These are phyloP conservation scores for Melastoma malabathricum DNA, from an alignment of 345 rosid genomes.

Conservation along the genomic window DNA sequence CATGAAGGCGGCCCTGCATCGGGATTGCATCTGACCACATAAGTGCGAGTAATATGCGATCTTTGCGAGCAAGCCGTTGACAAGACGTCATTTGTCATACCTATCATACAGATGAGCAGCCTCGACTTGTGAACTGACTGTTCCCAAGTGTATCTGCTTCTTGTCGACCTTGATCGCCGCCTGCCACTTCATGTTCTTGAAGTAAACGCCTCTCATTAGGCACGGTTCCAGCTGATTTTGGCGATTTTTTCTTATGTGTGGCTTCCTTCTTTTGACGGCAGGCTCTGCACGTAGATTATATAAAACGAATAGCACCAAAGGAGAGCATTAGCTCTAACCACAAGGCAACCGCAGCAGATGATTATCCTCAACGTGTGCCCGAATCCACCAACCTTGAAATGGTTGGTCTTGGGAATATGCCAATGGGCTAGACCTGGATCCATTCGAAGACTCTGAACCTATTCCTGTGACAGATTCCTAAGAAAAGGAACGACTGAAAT, in stretches of 20 bases:
- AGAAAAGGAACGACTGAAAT: no score
- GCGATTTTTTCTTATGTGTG: slow-evolving; percentile 68
- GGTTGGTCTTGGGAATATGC: slow-evolving; percentile 28
- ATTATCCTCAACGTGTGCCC: no score
- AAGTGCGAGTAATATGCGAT: no score
- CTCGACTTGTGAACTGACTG: slow-evolving; percentile 83
- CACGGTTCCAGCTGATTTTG: slow-evolving; percentile 78
- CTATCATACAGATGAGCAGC: slow-evolving; percentile 93
- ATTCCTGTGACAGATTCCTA: slow-evolving; percentile 20
- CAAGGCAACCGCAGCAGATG: no score
- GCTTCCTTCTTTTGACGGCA: slow-evolving; percentile 81
- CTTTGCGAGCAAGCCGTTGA: no score
- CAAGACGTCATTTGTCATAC: slow-evolving; percentile 13
- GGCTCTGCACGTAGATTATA: slow-evolving; percentile 30
- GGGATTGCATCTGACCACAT: no score
- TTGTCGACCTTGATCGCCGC: slow-evolving; percentile 96
- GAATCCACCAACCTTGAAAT: slow-evolving; percentile 37
- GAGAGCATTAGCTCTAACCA: no score
- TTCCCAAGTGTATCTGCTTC: slow-evolving; percentile 92
- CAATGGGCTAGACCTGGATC: slow-evolving; percentile 32
- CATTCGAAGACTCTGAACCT: slow-evolving; percentile 24
- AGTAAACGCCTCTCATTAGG: slow-evolving; percentile 94
- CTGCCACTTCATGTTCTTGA: slow-evolving; percentile 99
- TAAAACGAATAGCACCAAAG: no score
- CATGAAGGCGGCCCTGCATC: slow-evolving; percentile 88